Conservation (phyloP, 495 filamentous ascomycete species). For the Xeromyces bisporus region DNA sequence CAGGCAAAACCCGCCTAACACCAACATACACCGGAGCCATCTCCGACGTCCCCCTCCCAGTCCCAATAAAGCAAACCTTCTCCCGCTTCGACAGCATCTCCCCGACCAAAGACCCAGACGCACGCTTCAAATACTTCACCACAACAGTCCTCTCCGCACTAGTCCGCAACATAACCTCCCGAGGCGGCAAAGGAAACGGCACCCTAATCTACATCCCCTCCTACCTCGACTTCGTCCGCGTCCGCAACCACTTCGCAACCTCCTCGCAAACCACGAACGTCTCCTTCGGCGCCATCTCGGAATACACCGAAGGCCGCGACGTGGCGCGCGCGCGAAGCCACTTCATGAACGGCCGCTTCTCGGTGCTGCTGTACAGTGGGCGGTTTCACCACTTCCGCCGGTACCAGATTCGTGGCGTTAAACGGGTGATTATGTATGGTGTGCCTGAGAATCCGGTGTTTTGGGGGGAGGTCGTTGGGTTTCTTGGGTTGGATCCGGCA, state of each 20-base stretch:
- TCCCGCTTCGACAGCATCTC: constrained; percentile 62
- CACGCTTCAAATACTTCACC: constrained; percentile 84
- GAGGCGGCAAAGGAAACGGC: constrained; percentile 29
- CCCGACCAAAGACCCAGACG: constrained; percentile 59
- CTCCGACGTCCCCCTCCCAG: constrained; percentile 41
- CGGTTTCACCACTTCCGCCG: constrained; percentile 88
- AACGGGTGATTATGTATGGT: constrained; percentile 66
- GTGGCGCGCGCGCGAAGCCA: constrained; percentile 71
- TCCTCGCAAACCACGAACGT: constrained; percentile 46
- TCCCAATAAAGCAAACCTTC: constrained; percentile 71
- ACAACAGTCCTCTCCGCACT: constrained; percentile 61
- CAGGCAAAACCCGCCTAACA: constrained; percentile 57
- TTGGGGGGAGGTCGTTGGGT: constrained; percentile 73
- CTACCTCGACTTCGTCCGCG: constrained; percentile 83
- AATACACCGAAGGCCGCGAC: constrained; percentile 64
- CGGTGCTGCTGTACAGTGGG: constrained; percentile 77
- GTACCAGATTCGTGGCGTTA: constrained; percentile 63
- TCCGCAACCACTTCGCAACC: constrained; percentile 81
- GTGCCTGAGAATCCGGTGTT: constrained; percentile 79
- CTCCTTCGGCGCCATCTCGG: constrained; percentile 72
- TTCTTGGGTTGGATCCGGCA: constrained; percentile 34
- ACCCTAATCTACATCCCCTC: constrained; percentile 77
- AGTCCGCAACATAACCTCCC: constrained; percentile 33
- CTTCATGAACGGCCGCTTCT: constrained; percentile 67
- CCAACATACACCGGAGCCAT: constrained; percentile 51